These are phyloP conservation scores for Vigna mungo DNA, from an alignment of 306 rosid species.

Conservation along the genomic window DNA sequence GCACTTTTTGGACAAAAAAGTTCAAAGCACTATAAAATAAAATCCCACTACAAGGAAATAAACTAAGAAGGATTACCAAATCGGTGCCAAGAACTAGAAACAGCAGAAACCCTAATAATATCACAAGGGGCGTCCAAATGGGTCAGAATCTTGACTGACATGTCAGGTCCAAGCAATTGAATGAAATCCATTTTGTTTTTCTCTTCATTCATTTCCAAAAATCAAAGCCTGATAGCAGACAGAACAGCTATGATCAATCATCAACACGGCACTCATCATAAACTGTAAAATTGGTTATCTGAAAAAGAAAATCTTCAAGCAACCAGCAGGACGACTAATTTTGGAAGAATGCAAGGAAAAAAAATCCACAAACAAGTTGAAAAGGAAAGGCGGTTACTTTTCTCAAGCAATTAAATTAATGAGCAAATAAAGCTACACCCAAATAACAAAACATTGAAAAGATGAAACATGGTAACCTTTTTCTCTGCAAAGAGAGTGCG, in stretches of 20 bases:
- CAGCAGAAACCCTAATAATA: conserved; percentile 58
- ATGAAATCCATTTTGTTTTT: conserved; percentile 49
- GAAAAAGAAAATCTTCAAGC: background rate
- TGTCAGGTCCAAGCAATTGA: conserved; percentile 58
- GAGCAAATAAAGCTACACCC: conserved; percentile 2
- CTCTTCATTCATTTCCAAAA: conserved; percentile 48
- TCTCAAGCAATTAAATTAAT: background rate
- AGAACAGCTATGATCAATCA: conserved; percentile 25
- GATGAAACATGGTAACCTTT: conserved; percentile 34
- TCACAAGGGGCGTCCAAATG: conserved; percentile 73
- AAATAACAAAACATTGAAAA: background rate
- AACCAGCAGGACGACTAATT: background rate
- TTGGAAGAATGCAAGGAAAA: conserved; percentile 15
- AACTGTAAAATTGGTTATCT: background rate
- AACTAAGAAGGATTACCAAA: conserved; percentile 55
- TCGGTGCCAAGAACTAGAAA: conserved; percentile 59
- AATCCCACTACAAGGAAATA: conserved; percentile 19
- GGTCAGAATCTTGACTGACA: conserved; percentile 57
- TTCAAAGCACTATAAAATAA: conserved; percentile 12
- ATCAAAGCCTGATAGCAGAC: conserved; percentile 36
- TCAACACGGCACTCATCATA: background rate
- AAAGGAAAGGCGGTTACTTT: background rate
- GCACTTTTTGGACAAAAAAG: conserved; percentile 15
- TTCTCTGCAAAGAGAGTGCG: background rate
- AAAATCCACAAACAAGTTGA: background rate